These are phyloP conservation scores for Geosiphon pyriformis DNA, from an alignment of 192 early-diverging fungal genomes.

Conservation along the genomic window DNA sequence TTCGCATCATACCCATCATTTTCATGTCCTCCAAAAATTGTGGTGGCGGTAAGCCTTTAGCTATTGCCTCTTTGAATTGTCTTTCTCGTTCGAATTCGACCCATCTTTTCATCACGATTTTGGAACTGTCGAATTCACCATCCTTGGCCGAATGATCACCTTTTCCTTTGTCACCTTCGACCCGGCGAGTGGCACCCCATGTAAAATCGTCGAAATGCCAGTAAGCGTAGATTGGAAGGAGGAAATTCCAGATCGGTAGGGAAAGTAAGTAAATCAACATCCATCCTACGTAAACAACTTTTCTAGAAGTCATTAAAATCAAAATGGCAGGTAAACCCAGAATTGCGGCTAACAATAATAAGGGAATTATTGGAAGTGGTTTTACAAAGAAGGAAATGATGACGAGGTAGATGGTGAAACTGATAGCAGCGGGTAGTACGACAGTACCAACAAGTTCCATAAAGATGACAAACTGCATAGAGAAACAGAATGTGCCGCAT, in stretches of 20 bases:
- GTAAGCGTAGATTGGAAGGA: slow-evolving; percentile 70
- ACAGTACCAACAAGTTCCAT: slow-evolving; percentile 93
- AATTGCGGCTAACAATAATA: slow-evolving; percentile 63
- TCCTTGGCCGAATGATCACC: slow-evolving; percentile 56
- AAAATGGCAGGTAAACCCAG: slow-evolving; percentile 72
- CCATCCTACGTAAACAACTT: slow-evolving; percentile 75
- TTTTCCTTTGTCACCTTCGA: slow-evolving; percentile 50
- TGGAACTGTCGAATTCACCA: slow-evolving; percentile 67
- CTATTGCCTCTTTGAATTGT: slow-evolving; percentile 33
- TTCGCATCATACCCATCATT: not conserved
- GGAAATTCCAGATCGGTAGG: slow-evolving; percentile 76
- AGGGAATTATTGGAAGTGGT: slow-evolving; percentile 52
- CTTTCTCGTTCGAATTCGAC: slow-evolving; percentile 66
- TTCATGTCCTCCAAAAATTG: slow-evolving; percentile 26
- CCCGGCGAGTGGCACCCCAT: slow-evolving; percentile 76
- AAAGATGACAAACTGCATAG: slow-evolving; percentile 95
- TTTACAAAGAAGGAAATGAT: slow-evolving; percentile 53
- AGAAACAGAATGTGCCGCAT: slow-evolving; percentile 87
- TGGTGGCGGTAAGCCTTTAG: slow-evolving; percentile 36
- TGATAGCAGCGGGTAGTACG: slow-evolving; percentile 86
- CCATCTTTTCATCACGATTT: slow-evolving; percentile 77
- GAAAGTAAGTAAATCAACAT: slow-evolving; percentile 74
- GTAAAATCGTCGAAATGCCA: slow-evolving; percentile 90
- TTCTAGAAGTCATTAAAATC: slow-evolving; percentile 76
- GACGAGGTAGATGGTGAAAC: slow-evolving; percentile 81